These are phyloP conservation scores for Boletus nobilissimus DNA, from an alignment of 1,284 basidiomycete species.

Conservation along the genomic window DNA sequence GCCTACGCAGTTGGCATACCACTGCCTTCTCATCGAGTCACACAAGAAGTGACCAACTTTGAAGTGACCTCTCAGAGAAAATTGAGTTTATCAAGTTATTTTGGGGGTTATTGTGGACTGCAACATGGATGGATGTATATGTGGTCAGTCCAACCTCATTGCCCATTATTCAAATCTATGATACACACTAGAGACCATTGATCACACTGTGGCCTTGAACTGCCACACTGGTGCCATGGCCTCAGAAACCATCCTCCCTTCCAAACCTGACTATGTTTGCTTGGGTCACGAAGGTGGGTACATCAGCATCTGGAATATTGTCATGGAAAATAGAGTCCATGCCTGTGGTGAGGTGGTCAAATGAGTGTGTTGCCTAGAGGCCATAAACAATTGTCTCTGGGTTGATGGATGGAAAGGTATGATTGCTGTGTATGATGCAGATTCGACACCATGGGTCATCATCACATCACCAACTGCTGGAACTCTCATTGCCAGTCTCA, in stretches of 20 bases:
- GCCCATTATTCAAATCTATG: conserved; percentile 83
- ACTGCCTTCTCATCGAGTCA: conserved; percentile 39
- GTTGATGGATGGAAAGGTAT: conserved; percentile 83
- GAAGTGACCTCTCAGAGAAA: conserved; percentile 61
- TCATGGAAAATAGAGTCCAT: conserved; percentile 61
- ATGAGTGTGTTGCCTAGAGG: conserved; percentile 78
- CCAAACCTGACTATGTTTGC: conserved; percentile 74
- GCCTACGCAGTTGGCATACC: conserved; percentile 35
- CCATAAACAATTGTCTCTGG: conserved; percentile 87
- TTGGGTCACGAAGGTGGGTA: conserved; percentile 95
- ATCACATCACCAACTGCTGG: conserved; percentile 92
- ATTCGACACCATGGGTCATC: conserved; percentile 80
- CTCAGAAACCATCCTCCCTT: conserved; percentile 80
- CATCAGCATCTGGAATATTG: conserved; percentile 81
- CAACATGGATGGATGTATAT: conserved; percentile 61
- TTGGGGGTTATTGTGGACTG: conserved; percentile 84
- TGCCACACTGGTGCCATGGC: conserved; percentile 85
- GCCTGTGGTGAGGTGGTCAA: conserved; percentile 77
- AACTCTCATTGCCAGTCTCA: conserved; percentile 86
- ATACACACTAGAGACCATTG: conserved; percentile 68
- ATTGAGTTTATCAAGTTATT: conserved; percentile 82
- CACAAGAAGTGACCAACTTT: conserved; percentile 17
- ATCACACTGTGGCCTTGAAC: conserved; percentile 61
- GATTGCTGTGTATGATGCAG: conserved; percentile 86
- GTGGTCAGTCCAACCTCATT: conserved; percentile 58